Conservation (phyloP, 306 rosid species). For the Glycyrrhiza uralensis region DNA sequence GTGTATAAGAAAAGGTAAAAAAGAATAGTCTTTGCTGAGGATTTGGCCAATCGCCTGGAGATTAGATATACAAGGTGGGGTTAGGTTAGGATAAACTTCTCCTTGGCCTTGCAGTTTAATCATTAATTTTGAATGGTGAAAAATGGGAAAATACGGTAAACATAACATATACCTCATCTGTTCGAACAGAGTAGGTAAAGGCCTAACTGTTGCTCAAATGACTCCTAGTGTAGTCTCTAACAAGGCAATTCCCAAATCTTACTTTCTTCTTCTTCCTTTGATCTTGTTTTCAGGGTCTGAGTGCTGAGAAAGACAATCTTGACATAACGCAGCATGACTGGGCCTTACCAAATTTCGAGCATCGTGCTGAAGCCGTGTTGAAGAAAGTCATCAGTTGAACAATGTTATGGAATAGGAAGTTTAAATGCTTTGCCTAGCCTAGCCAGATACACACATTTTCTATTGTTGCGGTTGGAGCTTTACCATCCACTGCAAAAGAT, state of each 20-base stretch:
- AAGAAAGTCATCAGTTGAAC: constrained; percentile 49
- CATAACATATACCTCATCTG: neutral
- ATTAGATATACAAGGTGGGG: neutral
- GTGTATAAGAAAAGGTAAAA: constrained; percentile 2
- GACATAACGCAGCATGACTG: constrained; percentile 96
- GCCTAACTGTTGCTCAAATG: neutral
- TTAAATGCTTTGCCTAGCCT: constrained; percentile 23
- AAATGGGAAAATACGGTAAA: neutral
- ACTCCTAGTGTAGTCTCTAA: neutral
- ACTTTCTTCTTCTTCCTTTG: neutral
- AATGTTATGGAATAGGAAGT: neutral
- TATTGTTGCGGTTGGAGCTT: constrained; percentile 14
- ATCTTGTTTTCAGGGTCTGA: constrained; percentile 62
- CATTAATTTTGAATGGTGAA: neutral
- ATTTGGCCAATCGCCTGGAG: constrained; percentile 1
- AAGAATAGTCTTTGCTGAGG: neutral
- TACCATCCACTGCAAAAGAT: constrained; percentile 10
- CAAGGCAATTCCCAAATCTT: neutral
- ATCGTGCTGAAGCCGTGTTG: constrained; percentile 78
- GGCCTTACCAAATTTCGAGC: constrained; percentile 89
- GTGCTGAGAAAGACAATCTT: constrained; percentile 95
- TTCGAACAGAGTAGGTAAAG: neutral
- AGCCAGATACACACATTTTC: neutral
- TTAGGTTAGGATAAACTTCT: neutral
- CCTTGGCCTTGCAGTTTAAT: neutral